These are phyloP conservation scores for Chalciporus piperatus DNA, from an alignment of 768 basidiomycete species.

Conservation along the genomic window DNA sequence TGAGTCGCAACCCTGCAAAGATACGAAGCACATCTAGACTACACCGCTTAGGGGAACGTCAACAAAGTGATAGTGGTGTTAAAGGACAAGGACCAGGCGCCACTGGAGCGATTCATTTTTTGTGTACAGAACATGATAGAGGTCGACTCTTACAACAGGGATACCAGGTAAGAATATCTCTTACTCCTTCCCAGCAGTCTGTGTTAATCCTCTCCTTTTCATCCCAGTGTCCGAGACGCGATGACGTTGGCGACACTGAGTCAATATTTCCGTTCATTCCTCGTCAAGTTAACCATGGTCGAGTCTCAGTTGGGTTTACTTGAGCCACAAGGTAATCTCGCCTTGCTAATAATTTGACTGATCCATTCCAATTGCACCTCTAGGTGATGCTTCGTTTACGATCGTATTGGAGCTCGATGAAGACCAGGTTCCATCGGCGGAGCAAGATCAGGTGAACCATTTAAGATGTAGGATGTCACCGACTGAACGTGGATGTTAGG, in stretches of 20 bases:
- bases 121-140: conserved; percentile 79
- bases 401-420: conserved; percentile 81
- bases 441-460: conserved; percentile 43
- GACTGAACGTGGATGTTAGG: conserved; percentile 32
- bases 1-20: conserved; percentile 28
- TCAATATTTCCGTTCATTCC: conserved; percentile 79
- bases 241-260: conserved; percentile 62
- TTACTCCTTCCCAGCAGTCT: background rate
- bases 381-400: conserved; percentile 76
- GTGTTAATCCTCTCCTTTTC: conserved; percentile 1
- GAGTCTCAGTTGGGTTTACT: conserved; percentile 67
- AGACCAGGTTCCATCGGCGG: conserved; percentile 52
- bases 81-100: conserved; percentile 73
- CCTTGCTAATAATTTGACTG: background rate
- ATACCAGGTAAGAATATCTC: conserved; percentile 49
- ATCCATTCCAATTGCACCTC: background rate
- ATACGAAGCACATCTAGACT: conserved; percentile 1
- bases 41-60: conserved; percentile 59
- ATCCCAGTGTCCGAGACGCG: conserved; percentile 63
- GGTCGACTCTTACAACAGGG: conserved; percentile 67
- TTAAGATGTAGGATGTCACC: background rate
- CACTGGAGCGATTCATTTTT: conserved; percentile 90
- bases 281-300: conserved; percentile 77
- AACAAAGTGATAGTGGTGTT: conserved; percentile 82
- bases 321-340: conserved; percentile 45